phyloP scores from a whole-genome alignment of 805 yeast genomes.

The Kodamaea laetipori region DNA sequence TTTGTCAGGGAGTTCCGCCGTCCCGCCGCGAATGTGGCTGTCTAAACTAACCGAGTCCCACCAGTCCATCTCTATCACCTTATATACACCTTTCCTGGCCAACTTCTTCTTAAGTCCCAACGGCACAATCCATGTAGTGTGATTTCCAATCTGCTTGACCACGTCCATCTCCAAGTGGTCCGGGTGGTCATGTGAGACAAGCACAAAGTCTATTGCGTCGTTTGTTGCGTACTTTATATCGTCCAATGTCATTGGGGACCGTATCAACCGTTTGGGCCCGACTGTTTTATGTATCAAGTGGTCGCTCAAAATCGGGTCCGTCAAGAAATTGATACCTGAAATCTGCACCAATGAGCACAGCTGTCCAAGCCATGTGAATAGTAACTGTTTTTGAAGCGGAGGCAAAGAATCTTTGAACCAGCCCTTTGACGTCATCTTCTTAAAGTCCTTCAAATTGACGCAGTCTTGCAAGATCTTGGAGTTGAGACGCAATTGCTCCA shows the following conservation, averaged over 20 bases:
- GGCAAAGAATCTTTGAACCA: constrained; percentile 1
- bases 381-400: constrained; percentile 42
- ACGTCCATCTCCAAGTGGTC: constrained; percentile 82
- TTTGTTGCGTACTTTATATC: constrained; percentile 56
- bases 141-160: constrained; percentile 53
- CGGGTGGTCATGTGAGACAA: constrained; percentile 94
- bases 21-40: constrained; percentile 37
- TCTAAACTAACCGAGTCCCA: constrained; percentile 62
- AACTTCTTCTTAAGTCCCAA: constrained; percentile 67
- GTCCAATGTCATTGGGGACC: constrained; percentile 66
- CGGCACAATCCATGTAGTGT: constrained; percentile 83
- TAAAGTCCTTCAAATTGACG: constrained; percentile 21
- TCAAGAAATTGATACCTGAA: constrained; percentile 69
- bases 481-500: constrained; percentile 44
- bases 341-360: constrained; percentile 78
- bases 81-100: constrained; percentile 57
- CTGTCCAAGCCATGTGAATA: constrained; percentile 93
- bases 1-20: constrained; percentile 37
- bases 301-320: constrained; percentile 81
- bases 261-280: constrained; percentile 85
- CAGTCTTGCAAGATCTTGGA: constrained; percentile 33
- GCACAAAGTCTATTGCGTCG: constrained; percentile 60
- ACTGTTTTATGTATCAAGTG: constrained; percentile 59
- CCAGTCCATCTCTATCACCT: constrained; percentile 84
- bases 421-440: constrained; percentile 12